phyloP scores from a whole-genome alignment of 208 protist species.

The Trypanosoma platydactyli region DNA sequence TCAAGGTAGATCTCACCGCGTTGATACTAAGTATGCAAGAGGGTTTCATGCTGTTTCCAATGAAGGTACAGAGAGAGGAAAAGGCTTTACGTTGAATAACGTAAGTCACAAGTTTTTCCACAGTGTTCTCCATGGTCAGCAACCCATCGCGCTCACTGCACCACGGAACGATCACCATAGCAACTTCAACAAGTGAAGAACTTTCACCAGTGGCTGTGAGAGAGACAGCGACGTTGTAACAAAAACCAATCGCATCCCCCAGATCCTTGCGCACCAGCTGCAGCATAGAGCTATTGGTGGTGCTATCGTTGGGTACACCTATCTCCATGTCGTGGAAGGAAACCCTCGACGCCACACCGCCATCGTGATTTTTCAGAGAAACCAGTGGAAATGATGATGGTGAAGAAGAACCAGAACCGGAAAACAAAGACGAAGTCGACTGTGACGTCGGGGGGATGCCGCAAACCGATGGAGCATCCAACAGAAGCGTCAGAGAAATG shows the following conservation, averaged over 20 bases:
- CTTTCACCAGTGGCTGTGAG: background rate
- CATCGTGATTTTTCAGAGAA: background rate
- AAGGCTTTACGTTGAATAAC: background rate
- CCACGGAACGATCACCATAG: slow-evolving; percentile 6
- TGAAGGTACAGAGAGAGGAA: slow-evolving; percentile 9
- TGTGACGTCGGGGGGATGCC: background rate
- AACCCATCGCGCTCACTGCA: background rate
- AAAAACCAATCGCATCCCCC: slow-evolving; percentile 8
- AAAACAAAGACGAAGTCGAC: no score
- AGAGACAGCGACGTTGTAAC: background rate
- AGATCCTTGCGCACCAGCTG: slow-evolving; percentile 15
- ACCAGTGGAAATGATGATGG: background rate
- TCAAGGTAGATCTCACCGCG: background rate
- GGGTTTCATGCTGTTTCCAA: slow-evolving; percentile 4
- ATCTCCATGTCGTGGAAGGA: background rate
- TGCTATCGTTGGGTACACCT: background rate
- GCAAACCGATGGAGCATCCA: background rate
- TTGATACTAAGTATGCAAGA: slow-evolving; percentile 8
- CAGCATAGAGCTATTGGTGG: background rate
- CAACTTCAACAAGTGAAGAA: background rate
- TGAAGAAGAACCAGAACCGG: no score
- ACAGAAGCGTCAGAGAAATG: background rate
- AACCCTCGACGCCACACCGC: background rate
- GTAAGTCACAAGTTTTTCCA: background rate
- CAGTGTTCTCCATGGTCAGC: background rate